Conservation (phyloP, 805 yeast genomes). For the Zygosaccharomyces pseudorouxii region DNA sequence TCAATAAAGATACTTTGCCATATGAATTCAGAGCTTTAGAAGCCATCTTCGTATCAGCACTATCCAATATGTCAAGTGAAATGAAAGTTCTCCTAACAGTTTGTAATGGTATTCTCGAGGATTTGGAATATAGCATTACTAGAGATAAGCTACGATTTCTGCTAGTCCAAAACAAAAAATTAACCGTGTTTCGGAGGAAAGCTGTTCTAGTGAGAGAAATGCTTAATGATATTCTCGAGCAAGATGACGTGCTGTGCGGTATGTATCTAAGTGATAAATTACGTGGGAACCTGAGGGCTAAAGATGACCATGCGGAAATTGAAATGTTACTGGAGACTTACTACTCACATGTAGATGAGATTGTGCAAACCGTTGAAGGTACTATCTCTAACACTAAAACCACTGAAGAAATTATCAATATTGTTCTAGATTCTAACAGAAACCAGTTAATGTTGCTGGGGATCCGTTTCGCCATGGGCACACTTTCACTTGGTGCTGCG, state of each 20-base stretch:
- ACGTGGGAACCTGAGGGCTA: conserved; percentile 42
- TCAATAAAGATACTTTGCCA: conserved; percentile 45
- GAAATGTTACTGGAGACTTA: conserved; percentile 89
- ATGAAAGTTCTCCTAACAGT: conserved; percentile 79
- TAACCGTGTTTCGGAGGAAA: conserved; percentile 79
- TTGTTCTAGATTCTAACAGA: conserved; percentile 88
- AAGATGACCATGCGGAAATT: conserved; percentile 75
- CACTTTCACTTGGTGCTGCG: conserved; percentile 76
- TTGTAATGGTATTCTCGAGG: conserved; percentile 65
- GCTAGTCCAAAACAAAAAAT: conserved; percentile 77
- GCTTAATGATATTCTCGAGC: conserved; percentile 77
- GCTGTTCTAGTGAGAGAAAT: conserved; percentile 76
- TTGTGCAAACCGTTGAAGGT: conserved; percentile 83
- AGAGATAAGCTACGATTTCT: conserved; percentile 71
- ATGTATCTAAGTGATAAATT: conserved; percentile 68
- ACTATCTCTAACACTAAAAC: conserved; percentile 78
- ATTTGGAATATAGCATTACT: conserved; percentile 78
- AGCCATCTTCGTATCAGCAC: conserved; percentile 74
- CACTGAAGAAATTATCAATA: conserved; percentile 92
- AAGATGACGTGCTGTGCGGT: conserved; percentile 81
- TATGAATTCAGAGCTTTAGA: conserved; percentile 91
- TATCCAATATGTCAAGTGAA: conserved; percentile 75
- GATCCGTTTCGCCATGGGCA: conserved; percentile 73
- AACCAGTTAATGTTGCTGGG: conserved; percentile 89
- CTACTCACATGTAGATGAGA: conserved; percentile 86